Conservation (phyloP, 2,329 filamentous ascomycete genomes). For the Gaeumannomyces sp. region DNA sequence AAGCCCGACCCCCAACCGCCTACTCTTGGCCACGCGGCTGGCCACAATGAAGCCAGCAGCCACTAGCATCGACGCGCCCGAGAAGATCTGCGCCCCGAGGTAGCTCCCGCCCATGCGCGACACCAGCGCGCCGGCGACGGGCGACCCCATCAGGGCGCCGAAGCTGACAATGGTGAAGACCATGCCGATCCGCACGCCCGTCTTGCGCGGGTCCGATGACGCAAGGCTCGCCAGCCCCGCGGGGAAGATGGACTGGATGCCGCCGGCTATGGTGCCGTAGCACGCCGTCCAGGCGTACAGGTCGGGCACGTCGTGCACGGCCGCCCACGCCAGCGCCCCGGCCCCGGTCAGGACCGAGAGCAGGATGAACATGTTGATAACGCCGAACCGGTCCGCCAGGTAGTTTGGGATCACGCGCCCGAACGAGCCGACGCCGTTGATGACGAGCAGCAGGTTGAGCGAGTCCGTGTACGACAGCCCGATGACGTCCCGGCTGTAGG, state of each 20-base stretch:
- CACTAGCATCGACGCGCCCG: conserved; percentile 35
- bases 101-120: conserved; percentile 34
- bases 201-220: conserved; percentile 39
- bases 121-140: conserved; percentile 45
- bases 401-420: conserved; percentile 53
- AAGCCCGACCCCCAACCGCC: conserved; percentile 31
- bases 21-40: conserved; percentile 33
- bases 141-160: conserved; percentile 45
- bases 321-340: conserved; percentile 51
- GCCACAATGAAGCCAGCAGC: conserved; percentile 33
- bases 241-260: conserved; percentile 61
- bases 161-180: conserved; percentile 50
- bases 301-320: conserved; percentile 39
- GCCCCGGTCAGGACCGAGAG: conserved; percentile 33
- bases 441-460: conserved; percentile 55
- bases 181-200: conserved; percentile 53
- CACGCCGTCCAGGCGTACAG: conserved; percentile 58
- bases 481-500: conserved; percentile 39
- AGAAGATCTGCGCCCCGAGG: conserved; percentile 42
- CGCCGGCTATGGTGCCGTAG: conserved; percentile 59
- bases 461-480: conserved; percentile 40
- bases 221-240: conserved; percentile 52
- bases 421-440: conserved; percentile 56
- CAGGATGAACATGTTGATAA: conserved; percentile 55
- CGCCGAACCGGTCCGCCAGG: conserved; percentile 51